These are phyloP conservation scores for Simplicillium sp. DNA, from an alignment of 2,329 filamentous ascomycete species.

Conservation along the genomic window DNA sequence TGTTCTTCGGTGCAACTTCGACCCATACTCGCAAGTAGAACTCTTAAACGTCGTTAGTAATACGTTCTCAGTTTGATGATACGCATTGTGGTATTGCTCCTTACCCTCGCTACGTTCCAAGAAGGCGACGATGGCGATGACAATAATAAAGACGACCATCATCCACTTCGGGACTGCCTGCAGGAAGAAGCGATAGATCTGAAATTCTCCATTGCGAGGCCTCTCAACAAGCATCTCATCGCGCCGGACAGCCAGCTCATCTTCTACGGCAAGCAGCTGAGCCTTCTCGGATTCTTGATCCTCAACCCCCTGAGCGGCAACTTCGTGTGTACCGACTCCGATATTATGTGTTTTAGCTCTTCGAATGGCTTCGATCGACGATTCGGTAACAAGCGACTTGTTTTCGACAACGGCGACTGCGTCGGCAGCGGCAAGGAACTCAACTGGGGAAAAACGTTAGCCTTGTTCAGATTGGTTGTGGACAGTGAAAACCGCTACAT, in stretches of 20 bases:
- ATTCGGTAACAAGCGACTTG: too few relatives aligned
- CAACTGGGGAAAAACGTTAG: slow-evolving; percentile 5
- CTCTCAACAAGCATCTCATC: too few relatives aligned
- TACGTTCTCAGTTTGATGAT: too few relatives aligned
- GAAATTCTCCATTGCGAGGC: too few relatives aligned
- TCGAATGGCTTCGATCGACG: too few relatives aligned
- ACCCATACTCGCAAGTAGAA: not conserved
- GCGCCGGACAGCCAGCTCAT: not conserved
- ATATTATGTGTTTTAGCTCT: too few relatives aligned
- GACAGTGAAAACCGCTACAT: not conserved
- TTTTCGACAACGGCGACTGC: slow-evolving; percentile 12
- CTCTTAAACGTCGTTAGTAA: too few relatives aligned
- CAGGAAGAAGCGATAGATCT: not conserved
- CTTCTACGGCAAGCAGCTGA: not conserved
- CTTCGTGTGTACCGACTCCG: not conserved
- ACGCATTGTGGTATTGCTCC: too few relatives aligned
- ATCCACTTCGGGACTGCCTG: not conserved
- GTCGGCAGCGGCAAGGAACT: slow-evolving; percentile 13
- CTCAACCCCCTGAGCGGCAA: not conserved
- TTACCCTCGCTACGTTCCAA: not conserved
- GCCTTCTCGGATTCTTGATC: not conserved
- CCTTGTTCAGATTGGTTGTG: too few relatives aligned
- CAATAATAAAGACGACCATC: not conserved
- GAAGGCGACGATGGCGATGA: not conserved
- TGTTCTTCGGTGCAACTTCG: not conserved